These are phyloP conservation scores for Talaromyces sp. DNA, from an alignment of 2,329 filamentous ascomycete species.

Conservation along the genomic window DNA sequence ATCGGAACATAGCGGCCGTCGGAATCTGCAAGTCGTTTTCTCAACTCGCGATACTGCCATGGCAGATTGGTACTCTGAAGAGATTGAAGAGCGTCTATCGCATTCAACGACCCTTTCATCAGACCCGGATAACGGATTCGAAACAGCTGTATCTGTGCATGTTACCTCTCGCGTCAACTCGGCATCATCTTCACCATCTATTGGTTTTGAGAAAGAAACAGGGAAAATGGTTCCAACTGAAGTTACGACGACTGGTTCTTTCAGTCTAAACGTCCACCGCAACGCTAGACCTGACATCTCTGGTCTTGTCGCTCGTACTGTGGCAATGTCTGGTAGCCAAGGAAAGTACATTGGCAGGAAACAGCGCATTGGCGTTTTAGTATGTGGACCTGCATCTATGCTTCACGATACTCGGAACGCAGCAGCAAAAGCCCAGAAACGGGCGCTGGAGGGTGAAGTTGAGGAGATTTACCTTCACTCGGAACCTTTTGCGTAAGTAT, in stretches of 20 bases:
- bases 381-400: slow-evolving; percentile 53
- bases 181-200: slow-evolving; percentile 6
- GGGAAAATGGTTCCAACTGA: slow-evolving; percentile 17
- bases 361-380: slow-evolving; percentile 36
- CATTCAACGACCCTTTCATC: slow-evolving; percentile 18
- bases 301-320: slow-evolving; percentile 24
- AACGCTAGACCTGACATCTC: slow-evolving; percentile 40
- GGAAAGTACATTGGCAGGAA: slow-evolving; percentile 11
- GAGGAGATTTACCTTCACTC: slow-evolving; percentile 50
- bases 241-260: slow-evolving; percentile 20
- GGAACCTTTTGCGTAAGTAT: slow-evolving; percentile 51
- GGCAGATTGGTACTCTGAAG: slow-evolving; percentile 28
- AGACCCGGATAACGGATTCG: slow-evolving; percentile 13
- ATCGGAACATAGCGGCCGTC: slow-evolving; percentile 5
- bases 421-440: slow-evolving; percentile 46
- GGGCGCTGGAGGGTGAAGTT: slow-evolving; percentile 35
- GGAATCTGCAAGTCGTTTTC: slow-evolving; percentile 25
- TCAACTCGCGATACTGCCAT: slow-evolving; percentile 23
- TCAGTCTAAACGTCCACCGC: slow-evolving; percentile 24
- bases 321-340: slow-evolving; percentile 13
- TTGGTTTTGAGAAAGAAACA: slow-evolving; percentile 9
- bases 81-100: slow-evolving; percentile 24
- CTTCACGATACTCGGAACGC: slow-evolving; percentile 52
- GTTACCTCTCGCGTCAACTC: slow-evolving; percentile 18
- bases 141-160: slow-evolving; percentile 28